These are phyloP conservation scores for Suillus paluster DNA, from an alignment of 768 basidiomycete species.

Conservation along the genomic window DNA sequence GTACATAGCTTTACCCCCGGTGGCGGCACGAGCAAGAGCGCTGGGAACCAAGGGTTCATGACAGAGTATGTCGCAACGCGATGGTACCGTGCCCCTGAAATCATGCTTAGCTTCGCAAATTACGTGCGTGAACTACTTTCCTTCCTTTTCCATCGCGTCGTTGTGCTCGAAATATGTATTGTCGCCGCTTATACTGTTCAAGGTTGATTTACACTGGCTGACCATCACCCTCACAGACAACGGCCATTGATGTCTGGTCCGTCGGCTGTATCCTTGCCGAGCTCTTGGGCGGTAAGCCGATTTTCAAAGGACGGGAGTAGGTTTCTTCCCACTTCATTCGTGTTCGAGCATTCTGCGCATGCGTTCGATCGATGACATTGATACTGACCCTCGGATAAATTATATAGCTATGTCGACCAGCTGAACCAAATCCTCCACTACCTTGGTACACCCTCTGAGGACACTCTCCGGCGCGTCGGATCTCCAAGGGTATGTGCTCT, in stretches of 20 bases:
- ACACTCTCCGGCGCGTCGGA: constrained; percentile 94
- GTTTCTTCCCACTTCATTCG: constrained; percentile 31
- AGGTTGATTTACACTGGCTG: constrained; percentile 12
- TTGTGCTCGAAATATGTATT: not conserved
- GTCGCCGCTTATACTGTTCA: too few species aligned
- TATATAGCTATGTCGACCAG: constrained; percentile 90
- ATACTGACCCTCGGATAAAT: constrained; percentile 13
- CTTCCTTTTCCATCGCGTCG: not conserved
- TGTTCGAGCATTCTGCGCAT: not conserved
- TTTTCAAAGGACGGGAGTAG: constrained; percentile 97
- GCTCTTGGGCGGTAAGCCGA: constrained; percentile 89
- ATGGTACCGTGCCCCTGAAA: constrained; percentile 99
- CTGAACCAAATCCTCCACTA: constrained; percentile 98
- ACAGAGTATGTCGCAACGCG: constrained; percentile 99
- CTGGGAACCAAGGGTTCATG: constrained; percentile 94
- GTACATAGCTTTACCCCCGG: constrained; percentile 69
- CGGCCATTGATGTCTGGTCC: constrained; percentile 95
- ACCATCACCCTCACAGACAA: constrained; percentile 55
- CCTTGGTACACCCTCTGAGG: constrained; percentile 97
- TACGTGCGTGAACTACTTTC: constrained; percentile 59
- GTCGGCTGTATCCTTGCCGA: constrained; percentile 96
- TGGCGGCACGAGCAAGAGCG: constrained; percentile 69
- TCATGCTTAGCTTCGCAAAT: constrained; percentile 97
- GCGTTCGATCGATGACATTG: constrained; percentile 1
- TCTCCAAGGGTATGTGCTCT: constrained; percentile 76